Conservation (phyloP, 1,139 yeast genomes). For the Geotrichum cucujoidarum region DNA sequence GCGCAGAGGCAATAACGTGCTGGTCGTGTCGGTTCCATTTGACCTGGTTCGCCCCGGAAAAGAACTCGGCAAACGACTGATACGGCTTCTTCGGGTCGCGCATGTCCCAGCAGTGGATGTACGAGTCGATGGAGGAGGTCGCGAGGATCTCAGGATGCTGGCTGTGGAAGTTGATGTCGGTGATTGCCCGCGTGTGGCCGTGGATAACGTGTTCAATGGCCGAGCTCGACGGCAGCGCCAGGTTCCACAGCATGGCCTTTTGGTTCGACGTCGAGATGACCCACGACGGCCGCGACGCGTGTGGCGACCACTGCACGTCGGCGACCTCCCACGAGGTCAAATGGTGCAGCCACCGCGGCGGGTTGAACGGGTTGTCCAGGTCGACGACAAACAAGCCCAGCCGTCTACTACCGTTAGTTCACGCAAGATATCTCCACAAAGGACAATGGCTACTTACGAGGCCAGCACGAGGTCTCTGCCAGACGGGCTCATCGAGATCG, state of each 20-base stretch:
- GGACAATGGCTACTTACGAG: slow-evolving; percentile 42
- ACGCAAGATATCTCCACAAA: background rate
- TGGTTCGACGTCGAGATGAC: slow-evolving; percentile 92
- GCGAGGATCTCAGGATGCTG: slow-evolving; percentile 84
- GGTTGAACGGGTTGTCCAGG: slow-evolving; percentile 88
- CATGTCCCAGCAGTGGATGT: slow-evolving; percentile 86
- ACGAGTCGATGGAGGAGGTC: slow-evolving; percentile 88
- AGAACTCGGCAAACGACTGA: slow-evolving; percentile 82
- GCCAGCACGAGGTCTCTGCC: slow-evolving; percentile 94
- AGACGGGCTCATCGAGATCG: slow-evolving; percentile 87
- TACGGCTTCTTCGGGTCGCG: slow-evolving; percentile 69
- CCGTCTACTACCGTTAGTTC: slow-evolving; percentile 40
- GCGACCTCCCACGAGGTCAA: slow-evolving; percentile 97
- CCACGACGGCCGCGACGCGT: slow-evolving; percentile 77
- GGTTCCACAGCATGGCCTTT: slow-evolving; percentile 91
- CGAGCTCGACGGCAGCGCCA: slow-evolving; percentile 64
- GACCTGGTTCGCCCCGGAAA: slow-evolving; percentile 91
- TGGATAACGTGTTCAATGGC: slow-evolving; percentile 87
- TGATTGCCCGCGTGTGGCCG: slow-evolving; percentile 86
- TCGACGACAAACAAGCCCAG: slow-evolving; percentile 86
- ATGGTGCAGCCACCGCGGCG: slow-evolving; percentile 91
- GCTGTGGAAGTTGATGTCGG: slow-evolving; percentile 92
- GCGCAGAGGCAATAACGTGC: slow-evolving; percentile 75
- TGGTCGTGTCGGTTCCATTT: slow-evolving; percentile 84
- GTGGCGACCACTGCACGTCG: slow-evolving; percentile 97